These are phyloP conservation scores for Populus ilicifolia DNA, from an alignment of 345 rosid species.

Conservation along the genomic window DNA sequence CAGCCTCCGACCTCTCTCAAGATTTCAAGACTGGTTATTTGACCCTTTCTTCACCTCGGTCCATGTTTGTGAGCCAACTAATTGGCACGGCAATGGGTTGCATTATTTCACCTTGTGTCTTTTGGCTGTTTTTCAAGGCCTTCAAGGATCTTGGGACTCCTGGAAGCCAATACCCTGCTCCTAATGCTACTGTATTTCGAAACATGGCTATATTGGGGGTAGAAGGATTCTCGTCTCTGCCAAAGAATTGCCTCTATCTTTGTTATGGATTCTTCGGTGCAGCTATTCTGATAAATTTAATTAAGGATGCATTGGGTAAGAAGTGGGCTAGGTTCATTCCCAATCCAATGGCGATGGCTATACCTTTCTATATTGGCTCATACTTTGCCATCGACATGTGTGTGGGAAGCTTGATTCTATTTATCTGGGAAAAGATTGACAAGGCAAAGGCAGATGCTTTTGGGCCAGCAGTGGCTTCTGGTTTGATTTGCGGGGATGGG, in stretches of 20 bases:
- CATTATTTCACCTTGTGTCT: slow-evolving; percentile 19
- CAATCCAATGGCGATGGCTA: slow-evolving; percentile 45
- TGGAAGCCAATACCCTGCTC: not conserved
- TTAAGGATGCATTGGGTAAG: slow-evolving; percentile 12
- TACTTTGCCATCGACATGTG: slow-evolving; percentile 52
- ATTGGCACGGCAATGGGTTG: slow-evolving; percentile 35
- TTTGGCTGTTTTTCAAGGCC: slow-evolving; percentile 34
- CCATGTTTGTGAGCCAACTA: slow-evolving; percentile 33
- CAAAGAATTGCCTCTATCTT: slow-evolving; percentile 17
- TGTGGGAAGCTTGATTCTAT: slow-evolving; percentile 31
- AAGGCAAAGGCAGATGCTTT: slow-evolving; percentile 26
- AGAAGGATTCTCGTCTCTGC: not conserved
- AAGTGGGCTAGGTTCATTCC: slow-evolving; percentile 27
- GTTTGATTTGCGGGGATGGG: slow-evolving; percentile 24
- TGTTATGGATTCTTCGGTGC: slow-evolving; percentile 38
- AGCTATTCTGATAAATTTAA: slow-evolving; percentile 24
- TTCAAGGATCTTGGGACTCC: slow-evolving; percentile 1
- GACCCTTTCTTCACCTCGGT: slow-evolving; percentile 29
- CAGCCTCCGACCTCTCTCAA: slow-evolving; percentile 25
- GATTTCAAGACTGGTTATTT: slow-evolving; percentile 33
- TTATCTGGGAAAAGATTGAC: slow-evolving; percentile 30
- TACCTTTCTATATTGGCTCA: slow-evolving; percentile 38
- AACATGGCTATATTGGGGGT: not conserved
- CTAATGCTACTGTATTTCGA: not conserved
- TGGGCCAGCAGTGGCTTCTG: slow-evolving; percentile 38